Evolutionary conservation across 805 yeast genomes (phyloP), one percentile per base, ranked within the genome.

Genomic region (Kazachstania africana): DNA sequence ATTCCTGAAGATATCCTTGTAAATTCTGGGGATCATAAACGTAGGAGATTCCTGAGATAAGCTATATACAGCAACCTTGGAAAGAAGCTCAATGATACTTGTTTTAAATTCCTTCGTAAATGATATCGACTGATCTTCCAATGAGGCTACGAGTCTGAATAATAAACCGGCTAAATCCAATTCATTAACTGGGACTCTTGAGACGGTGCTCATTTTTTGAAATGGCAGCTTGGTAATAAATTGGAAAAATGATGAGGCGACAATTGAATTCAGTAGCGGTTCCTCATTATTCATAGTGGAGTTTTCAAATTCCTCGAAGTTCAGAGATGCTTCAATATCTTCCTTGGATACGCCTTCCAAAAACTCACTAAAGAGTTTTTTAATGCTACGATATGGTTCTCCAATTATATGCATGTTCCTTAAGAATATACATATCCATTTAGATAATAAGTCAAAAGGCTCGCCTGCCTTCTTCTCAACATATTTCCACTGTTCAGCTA

Each of bases 401-500:
- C 93, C 93, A 14, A 69, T 47, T 4, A 75, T 51, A 3, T 59
- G 49, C 39, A 72, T 48, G 30, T 66, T 66, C 41, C 69, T 62
- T 22, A 68, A 40, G 26, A 72, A 65, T 2, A 65, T 42, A 8
- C 60, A 45, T 1, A 80, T 33, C 84, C 87, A 80, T 29, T 51
- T 45, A 14, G 60, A 42, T 4, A 55, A 43, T 0, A 51, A 18
- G 5, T 47, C 44, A 13, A 44, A 47, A 8, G 42, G 13, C 6
- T n/a, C 12, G 12, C 6, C 36, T 1, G 20, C 31, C 8, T 26
- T 37, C 13, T 35, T 24, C 9, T 53, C 56, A 8, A 72, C 65
- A 47, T 66, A 81, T 32, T 65, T 62, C 54, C 78, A 68, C 48
- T 85, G 95, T 40, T 85, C 96, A 27, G 73, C 52, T 3, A 77